These are phyloP conservation scores for Lunasporangiospora selenospora DNA, from an alignment of 192 early-diverging fungal genomes.

Conservation along the genomic window DNA sequence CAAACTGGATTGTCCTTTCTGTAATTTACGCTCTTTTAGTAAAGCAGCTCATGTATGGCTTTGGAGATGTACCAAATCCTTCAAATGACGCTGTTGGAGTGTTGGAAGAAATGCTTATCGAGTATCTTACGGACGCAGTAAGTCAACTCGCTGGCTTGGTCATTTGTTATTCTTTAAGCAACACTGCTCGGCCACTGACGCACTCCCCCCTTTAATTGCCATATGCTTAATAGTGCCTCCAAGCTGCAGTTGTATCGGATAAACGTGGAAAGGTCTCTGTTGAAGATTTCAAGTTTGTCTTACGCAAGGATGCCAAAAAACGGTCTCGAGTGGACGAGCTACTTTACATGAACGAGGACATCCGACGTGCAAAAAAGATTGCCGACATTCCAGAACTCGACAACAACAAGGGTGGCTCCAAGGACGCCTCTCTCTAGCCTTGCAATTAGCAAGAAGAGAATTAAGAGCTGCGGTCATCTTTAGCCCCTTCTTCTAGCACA, in stretches of 20 bases:
- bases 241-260: slow-evolving; percentile 58
- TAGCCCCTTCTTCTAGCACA: no score
- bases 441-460: not conserved
- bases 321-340: slow-evolving; percentile 85
- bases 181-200: slow-evolving; percentile 1
- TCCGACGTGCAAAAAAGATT: slow-evolving; percentile 65
- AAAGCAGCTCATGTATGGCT: slow-evolving; percentile 84
- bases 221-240: slow-evolving; percentile 68
- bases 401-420: slow-evolving; percentile 32
- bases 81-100: slow-evolving; percentile 77
- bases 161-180: not conserved
- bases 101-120: slow-evolving; percentile 82
- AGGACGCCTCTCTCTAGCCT: slow-evolving; percentile 26
- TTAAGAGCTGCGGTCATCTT: not conserved
- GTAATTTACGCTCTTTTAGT: slow-evolving; percentile 46
- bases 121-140: slow-evolving; percentile 83
- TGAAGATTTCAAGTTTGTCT: slow-evolving; percentile 76
- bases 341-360: slow-evolving; percentile 78
- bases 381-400: slow-evolving; percentile 47
- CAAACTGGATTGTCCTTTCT: not conserved
- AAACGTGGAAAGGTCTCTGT: slow-evolving; percentile 68
- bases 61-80: slow-evolving; percentile 82
- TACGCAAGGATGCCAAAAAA: slow-evolving; percentile 83
- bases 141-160: slow-evolving; percentile 3
- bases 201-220: no score